phyloP scores from a whole-genome alignment of 345 rosid genomes.

The Aquilaria malaccensis region DNA sequence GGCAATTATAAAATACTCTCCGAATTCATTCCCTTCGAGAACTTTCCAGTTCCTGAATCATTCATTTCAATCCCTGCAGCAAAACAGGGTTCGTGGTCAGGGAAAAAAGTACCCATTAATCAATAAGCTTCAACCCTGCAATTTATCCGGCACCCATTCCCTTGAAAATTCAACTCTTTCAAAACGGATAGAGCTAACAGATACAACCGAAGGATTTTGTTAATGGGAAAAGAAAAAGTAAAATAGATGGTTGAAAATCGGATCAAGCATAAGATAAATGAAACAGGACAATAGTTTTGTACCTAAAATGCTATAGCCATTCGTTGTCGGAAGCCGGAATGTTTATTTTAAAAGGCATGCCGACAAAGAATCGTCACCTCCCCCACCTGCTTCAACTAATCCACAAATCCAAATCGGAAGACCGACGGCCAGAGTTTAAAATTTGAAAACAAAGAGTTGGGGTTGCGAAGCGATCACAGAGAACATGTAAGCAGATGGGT shows the following conservation, averaged over 20 bases:
- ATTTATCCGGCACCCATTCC: conserved; percentile 4
- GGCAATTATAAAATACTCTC: conserved; percentile 16
- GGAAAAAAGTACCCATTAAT: conserved; percentile 12
- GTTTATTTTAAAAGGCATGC: conserved; percentile 30
- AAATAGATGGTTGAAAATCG: conserved; percentile 9
- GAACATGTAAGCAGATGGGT: conserved; percentile 14
- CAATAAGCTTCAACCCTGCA: too few species aligned
- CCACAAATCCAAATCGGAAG: neutral
- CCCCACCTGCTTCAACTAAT: conserved; percentile 32
- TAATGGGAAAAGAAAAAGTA: conserved; percentile 4
- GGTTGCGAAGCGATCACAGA: conserved; percentile 9
- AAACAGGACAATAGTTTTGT: conserved; percentile 21
- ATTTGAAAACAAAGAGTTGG: conserved; percentile 2
- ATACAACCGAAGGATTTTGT: conserved; percentile 10
- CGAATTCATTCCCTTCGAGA: conserved; percentile 10
- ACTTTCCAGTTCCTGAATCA: conserved; percentile 9
- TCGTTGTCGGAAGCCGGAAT: conserved; percentile 8
- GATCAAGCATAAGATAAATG: conserved; percentile 23
- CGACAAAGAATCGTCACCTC: conserved; percentile 29
- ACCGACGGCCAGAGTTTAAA: neutral
- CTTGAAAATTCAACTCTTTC: conserved; percentile 6
- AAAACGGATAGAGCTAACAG: conserved; percentile 6
- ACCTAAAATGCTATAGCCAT: conserved; percentile 25
- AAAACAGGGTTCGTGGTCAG: neutral
- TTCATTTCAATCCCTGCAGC: conserved; percentile 23